phyloP scores from a whole-genome alignment of 73 alveolate genomes.

The Paramecium octaurelia region DNA sequence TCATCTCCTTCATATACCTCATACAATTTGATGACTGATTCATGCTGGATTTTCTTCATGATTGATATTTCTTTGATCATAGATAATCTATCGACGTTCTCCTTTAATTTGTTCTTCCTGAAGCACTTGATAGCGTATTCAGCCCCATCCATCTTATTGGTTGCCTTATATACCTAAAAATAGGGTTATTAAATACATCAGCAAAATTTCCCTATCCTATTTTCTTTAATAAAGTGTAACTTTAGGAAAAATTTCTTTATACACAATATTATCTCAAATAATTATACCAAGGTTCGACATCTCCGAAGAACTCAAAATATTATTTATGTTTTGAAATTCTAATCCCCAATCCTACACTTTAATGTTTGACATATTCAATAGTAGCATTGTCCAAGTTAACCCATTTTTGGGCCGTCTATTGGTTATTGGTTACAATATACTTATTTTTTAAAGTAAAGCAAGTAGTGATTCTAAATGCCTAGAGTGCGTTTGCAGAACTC shows the following conservation, averaged over 20 bases:
- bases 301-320: not conserved
- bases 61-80: slow-evolving; percentile 18
- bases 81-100: not conserved
- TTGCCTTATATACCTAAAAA: not conserved
- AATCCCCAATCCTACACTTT: not conserved
- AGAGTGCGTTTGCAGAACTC: not conserved
- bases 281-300: not conserved
- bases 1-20: slow-evolving; percentile 57
- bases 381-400: not conserved
- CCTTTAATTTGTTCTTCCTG: not conserved
- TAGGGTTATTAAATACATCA: not conserved
- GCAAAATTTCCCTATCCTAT: slow-evolving; percentile 61
- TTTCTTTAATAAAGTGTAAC: slow-evolving; percentile 37
- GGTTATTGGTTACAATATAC: not conserved
- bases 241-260: slow-evolving; percentile 16
- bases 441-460: not conserved
- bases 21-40: slow-evolving; percentile 19
- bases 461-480: not conserved
- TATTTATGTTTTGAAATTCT: not conserved
- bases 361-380: not conserved
- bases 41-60: not conserved
- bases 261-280: not conserved
- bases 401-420: not conserved
- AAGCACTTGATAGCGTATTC: slow-evolving; percentile 12
- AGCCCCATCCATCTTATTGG: not conserved